Evolutionary conservation across 148 eudicot genomes (phyloP), one percentile per base, ranked within the genome.

Genomic region (Dysphania ambrosioides): DNA sequence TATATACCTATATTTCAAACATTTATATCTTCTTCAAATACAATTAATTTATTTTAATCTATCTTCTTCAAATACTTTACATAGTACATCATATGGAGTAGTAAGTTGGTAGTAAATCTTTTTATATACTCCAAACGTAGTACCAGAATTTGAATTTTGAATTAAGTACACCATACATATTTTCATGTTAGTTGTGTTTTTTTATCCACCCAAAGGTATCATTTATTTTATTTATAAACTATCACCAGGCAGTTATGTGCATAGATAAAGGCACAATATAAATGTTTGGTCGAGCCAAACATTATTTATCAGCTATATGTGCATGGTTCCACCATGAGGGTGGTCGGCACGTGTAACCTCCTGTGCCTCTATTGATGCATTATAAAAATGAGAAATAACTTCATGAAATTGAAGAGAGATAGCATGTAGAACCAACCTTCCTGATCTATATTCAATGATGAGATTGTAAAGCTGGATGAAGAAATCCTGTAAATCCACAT

Each of bases 401-500:
- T 27, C 34, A 59, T 11, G 6, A 16, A 26, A 60, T 59, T 32
- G 6, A 70, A 29, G 53, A 29, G 16, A 34, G 42, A 76, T 19
- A 35, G 51, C 4, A 65, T 42, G 32, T 21, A 68, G 23, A 65
- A 82, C 81, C 19, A 79, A 94, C 98, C 98, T 95, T 83, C 87
- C 99, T 0, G 97, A 93, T 78, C 90, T 86, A 75, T 90, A 88
- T 77, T 95, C 96, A 32, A 90, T 76, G 77, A 95, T 85, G 67
- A 95, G 88, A 81, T 80, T 89, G 82, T 92, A 95, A 67, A 95
- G 88, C 76, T 92, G 96, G 75, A 88, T 86, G 82, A 83, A 92
- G 75, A 95, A 95, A 67, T 92, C 97, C 72, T 92, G 97, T 69
- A 95, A 74, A 85, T 95, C 99, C 78, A 95, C 86, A 87, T 95